Base-by-base conservation (phyloP, 2,329 filamentous ascomycete genomes). In the Pseudofabraea citricarpa region DNA sequence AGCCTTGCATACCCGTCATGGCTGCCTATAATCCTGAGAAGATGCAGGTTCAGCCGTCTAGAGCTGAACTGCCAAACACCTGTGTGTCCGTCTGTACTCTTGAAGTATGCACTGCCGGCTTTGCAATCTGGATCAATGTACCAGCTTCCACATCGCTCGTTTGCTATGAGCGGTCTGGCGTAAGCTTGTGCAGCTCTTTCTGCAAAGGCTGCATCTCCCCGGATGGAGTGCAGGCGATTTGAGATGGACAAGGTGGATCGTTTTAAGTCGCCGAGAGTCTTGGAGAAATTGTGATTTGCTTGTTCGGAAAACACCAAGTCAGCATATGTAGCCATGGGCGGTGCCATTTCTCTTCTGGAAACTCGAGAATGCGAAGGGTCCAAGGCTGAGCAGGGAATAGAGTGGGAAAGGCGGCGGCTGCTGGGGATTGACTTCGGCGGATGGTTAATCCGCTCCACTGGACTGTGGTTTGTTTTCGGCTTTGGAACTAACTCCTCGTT, bases 81-180 rank as follows among this genome's bases (percentile, higher is more conserved):
- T 41, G 83, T 81, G 63, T 98, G 93, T 1, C 93, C 93, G 67
- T 98, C 93, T 2, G 93, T 98, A 66, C 88, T 95, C 73, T 98
- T 98, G 68, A 97, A 98, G 66, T 97, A 98, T 23, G 85, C 87
- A 52, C 86, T 90, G 23, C 79, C 86, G 1, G 61, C 67, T 64
- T 91, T 93, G 20, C 58, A 58, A 6, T 64, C 64, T 0, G 83
- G 83, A 24, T 72, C 67, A 20, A 97, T 85, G 63, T 97, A 97
- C 93, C 93, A 98, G 65, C 87, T 91, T 1, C 93, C 93, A 63
- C 93, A 97, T 47, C 93, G 79, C 70, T 97, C 90, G 60, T 98
- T 98, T 22, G 91, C 90, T 12, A 97, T 72, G 2, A 97, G 70
- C 0, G 90, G 89, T 2, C 91, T 70, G 3, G 57, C 51, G 20